Evolutionary conservation across 2,329 filamentous ascomycete genomes (phyloP), one percentile per base, ranked within the genome.

Genomic region (Rhynchosporium agropyri): DNA sequence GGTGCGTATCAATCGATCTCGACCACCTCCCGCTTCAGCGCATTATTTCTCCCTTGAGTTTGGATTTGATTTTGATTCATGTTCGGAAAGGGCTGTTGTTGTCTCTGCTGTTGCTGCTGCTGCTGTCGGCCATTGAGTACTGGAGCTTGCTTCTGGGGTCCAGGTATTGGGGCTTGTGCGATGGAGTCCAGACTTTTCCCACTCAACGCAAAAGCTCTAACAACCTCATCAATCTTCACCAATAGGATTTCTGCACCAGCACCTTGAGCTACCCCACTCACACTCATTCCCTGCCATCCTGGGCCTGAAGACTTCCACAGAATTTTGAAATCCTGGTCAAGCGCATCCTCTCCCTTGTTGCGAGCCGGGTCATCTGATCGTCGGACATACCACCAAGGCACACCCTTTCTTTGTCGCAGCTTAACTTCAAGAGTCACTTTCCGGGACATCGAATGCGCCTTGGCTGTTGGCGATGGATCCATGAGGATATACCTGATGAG

Each of bases 391-490:
- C 74, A 75, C 74, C 73, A 75, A 12, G 72, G 68, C 9, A 79
- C 76, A 29, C 80, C 81, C 43, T 78, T 77, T 15, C 83, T 80
- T 9, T 77, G 74, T 58, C 77, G 77, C 55, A 86, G 76, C 50
- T 77, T 78, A n/a, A 87, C 75, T 43, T 84, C 80, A 43, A 90
- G 74, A 2, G 77, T 75, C n/a, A 86, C 71, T 20, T 76, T 75
- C 51, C 72, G 76, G 26, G 69, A 72, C 65, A 43, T 73, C 70
- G 60, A 69, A 70, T 3, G 69, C 65, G 20, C 61, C 40, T 20
- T 69, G 63, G 31, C 72, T 67, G 73, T n/a, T 1, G 57, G 36
- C 6, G 40, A 28, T 9, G 60, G 33, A 3, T 33, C 42, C 15
- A 53, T 66, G 1, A 87, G 68, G 4, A 72, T 74, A 69, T 88